phyloP scores from a whole-genome alignment of 257 asterid genomes.

The Sherardia arvensis region DNA sequence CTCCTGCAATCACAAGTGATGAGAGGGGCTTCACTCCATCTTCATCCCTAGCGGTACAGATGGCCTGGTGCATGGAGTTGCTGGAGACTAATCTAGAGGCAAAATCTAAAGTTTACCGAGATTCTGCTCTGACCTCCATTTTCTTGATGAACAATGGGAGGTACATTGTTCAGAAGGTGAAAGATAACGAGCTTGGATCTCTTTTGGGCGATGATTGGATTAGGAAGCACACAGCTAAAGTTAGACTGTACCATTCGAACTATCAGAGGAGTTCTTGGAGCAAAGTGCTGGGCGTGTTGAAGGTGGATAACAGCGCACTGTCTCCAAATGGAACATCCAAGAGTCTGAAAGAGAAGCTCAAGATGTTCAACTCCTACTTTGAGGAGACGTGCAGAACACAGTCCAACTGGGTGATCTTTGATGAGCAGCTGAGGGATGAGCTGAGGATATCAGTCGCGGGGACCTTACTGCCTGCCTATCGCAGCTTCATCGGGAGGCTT shows the following conservation, averaged over 20 bases:
- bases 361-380: slow-evolving; percentile 62
- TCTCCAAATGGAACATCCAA: slow-evolving; percentile 58
- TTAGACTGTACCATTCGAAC: slow-evolving; percentile 66
- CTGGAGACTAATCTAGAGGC: slow-evolving; percentile 90
- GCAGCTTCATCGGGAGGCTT: slow-evolving; percentile 53
- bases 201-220: slow-evolving; percentile 90
- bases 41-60: slow-evolving; percentile 55
- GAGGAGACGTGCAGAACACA: slow-evolving; percentile 68
- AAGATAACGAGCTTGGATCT: slow-evolving; percentile 62
- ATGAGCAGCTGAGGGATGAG: slow-evolving; percentile 70
- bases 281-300: slow-evolving; percentile 68
- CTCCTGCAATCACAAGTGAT: slow-evolving; percentile 42
- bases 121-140: slow-evolving; percentile 58
- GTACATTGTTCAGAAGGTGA: slow-evolving; percentile 82
- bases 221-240: slow-evolving; percentile 65
- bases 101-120: slow-evolving; percentile 71
- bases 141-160: slow-evolving; percentile 91
- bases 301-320: slow-evolving; percentile 38
- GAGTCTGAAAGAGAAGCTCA: slow-evolving; percentile 65
- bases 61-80: slow-evolving; percentile 89
- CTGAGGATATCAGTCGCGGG: slow-evolving; percentile 52
- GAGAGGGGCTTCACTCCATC: slow-evolving; percentile 45
- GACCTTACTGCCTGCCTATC: slow-evolving; percentile 49
- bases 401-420: slow-evolving; percentile 70
- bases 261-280: slow-evolving; percentile 93